phyloP scores from a whole-genome alignment of 768 basidiomycete species.

The Tephrocybe sp. region DNA sequence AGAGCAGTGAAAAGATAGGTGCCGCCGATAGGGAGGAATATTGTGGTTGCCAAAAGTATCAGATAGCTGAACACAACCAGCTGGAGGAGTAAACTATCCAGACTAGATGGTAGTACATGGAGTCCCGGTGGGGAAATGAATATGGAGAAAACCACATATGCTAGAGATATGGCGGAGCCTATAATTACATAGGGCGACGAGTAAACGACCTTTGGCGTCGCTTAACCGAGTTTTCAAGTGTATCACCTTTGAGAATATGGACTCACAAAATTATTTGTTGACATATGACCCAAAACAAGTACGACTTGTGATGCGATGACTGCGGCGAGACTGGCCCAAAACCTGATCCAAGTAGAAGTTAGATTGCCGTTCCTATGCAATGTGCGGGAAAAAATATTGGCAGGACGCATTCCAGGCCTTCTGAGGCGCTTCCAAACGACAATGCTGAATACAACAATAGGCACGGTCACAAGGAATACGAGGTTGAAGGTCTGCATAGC shows the following conservation, averaged over 20 bases:
- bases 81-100: constrained; percentile 39
- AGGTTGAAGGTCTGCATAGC: constrained; percentile 57
- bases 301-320: constrained; percentile 44
- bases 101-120: neutral
- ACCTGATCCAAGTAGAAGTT: constrained; percentile 48
- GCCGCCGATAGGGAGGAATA: constrained; percentile 48
- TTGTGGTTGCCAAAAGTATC: constrained; percentile 49
- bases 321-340: constrained; percentile 59
- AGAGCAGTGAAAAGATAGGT: constrained; percentile 58
- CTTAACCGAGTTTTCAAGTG: too few species aligned
- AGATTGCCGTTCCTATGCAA: neutral
- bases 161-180: constrained; percentile 45
- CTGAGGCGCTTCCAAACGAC: constrained; percentile 23
- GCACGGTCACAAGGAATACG: constrained; percentile 61
- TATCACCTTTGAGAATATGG: neutral
- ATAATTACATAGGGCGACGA: constrained; percentile 54
- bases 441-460: constrained; percentile 48
- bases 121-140: constrained; percentile 32
- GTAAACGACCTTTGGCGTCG: constrained; percentile 55
- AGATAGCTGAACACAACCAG: constrained; percentile 57
- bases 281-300: constrained; percentile 47
- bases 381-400: constrained; percentile 1
- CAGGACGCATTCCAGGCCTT: constrained; percentile 8
- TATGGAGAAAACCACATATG: constrained; percentile 47
- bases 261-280: constrained; percentile 65